A percentile compares a stretch with the other conserved stretches of the same genome.
Conservation (phyloP, 2,329 filamentous ascomycete genomes). For the Fusarium denticulatum region DNA sequence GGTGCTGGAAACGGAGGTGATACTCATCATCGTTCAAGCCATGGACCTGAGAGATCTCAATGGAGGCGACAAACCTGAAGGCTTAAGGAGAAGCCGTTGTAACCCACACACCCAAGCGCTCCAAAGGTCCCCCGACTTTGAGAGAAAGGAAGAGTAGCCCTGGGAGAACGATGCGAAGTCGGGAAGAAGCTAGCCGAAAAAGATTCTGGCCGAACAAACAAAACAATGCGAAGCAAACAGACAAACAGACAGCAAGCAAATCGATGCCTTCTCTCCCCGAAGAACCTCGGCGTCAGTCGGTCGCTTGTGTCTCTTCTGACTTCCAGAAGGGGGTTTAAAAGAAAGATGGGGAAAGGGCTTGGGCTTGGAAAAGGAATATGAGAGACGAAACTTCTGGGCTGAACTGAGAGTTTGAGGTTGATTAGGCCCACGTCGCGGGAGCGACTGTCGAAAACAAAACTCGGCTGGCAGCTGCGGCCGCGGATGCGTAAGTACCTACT, state of each 20-base stretch:
- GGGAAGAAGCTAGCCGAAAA: conserved; percentile 34
- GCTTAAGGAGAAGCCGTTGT: conserved; percentile 22
- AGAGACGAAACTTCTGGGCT: conserved; percentile 20
- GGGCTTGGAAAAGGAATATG: conserved; percentile 7
- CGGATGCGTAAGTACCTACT: not conserved
- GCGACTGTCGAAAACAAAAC: conserved; percentile 23
- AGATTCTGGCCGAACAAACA: conserved; percentile 26
- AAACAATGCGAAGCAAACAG: conserved; percentile 19
- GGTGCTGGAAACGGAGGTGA: conserved; percentile 42
- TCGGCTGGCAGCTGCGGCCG: conserved; percentile 32
- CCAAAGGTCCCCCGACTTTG: conserved; percentile 26
- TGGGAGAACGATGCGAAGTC: conserved; percentile 24
- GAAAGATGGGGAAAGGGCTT: not conserved
- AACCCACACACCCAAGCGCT: conserved; percentile 27
- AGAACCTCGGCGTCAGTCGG: conserved; percentile 24
- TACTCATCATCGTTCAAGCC: conserved; percentile 46
- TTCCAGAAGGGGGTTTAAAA: not conserved
- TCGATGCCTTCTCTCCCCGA: conserved; percentile 9
- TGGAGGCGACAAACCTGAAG: conserved; percentile 13
- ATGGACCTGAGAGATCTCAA: conserved; percentile 36
- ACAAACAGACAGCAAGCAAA: conserved; percentile 13
- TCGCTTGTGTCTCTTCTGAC: conserved; percentile 22
- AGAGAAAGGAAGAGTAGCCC: conserved; percentile 17
- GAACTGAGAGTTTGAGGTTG: conserved; percentile 14
- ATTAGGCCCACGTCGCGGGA: conserved; percentile 20